These are phyloP conservation scores for Annona squamosa DNA, from an alignment of 164 flowering plant genomes.

Conservation along the genomic window DNA sequence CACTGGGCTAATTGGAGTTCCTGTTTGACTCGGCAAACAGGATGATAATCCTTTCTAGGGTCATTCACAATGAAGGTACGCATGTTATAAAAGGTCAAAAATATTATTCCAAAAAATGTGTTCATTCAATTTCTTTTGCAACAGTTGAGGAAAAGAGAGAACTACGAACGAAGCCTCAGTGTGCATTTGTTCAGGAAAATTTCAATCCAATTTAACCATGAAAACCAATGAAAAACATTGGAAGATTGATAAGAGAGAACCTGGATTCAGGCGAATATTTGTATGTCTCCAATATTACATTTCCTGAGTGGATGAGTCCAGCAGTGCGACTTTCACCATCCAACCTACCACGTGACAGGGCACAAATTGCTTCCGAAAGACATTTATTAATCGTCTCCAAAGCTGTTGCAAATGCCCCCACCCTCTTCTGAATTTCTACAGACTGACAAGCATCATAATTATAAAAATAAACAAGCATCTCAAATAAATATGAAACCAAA, in stretches of 20 bases:
- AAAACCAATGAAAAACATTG: neutral
- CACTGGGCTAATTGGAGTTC: too few relatives aligned
- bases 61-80: too few relatives aligned
- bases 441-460: constrained; percentile 37
- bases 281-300: constrained; percentile 70
- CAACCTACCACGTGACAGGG: constrained; percentile 75
- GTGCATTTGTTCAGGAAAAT: neutral
- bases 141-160: too few relatives aligned
- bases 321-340: constrained; percentile 92
- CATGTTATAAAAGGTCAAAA: too few relatives aligned
- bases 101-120: too few relatives aligned
- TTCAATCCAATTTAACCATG: neutral
- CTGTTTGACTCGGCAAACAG: too few relatives aligned
- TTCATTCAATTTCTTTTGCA: too few relatives aligned
- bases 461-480: constrained; percentile 4
- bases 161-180: too few relatives aligned
- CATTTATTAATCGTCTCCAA: constrained; percentile 91
- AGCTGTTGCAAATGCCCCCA: constrained; percentile 88
- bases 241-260: constrained; percentile 21
- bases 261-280: constrained; percentile 74
- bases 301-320: constrained; percentile 79
- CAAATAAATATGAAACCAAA: neutral
- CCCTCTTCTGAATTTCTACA: constrained; percentile 81
- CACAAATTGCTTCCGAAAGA: constrained; percentile 84
- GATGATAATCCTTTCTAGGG: too few relatives aligned